phyloP scores from a whole-genome alignment of 768 basidiomycete species.

The Pulveroboletus sp. region DNA sequence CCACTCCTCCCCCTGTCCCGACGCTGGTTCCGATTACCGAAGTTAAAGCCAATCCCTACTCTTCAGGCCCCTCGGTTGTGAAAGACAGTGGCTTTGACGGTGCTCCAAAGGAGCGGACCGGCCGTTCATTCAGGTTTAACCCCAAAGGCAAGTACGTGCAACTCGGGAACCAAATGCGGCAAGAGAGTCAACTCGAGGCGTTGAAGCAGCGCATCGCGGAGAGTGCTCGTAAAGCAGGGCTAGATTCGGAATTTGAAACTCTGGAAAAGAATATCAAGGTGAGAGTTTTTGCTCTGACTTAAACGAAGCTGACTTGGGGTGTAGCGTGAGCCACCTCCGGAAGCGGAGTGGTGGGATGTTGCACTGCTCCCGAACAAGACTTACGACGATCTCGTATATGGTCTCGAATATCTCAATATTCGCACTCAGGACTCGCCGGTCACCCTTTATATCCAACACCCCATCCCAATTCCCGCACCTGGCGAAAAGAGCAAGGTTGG shows the following conservation, averaged over 20 bases:
- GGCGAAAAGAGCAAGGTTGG: conserved; percentile 75
- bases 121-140: conserved; percentile 78
- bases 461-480: conserved; percentile 91
- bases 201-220: conserved; percentile 92
- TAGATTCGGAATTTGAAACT: conserved; percentile 90
- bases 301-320: conserved; percentile 1
- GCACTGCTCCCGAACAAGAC: conserved; percentile 73
- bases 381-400: conserved; percentile 69
- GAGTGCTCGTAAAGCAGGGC: conserved; percentile 85
- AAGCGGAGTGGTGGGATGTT: conserved; percentile 97
- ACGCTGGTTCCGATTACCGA: conserved; percentile 37
- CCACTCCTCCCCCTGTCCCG: conserved; percentile 52
- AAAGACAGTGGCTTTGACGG: conserved; percentile 69
- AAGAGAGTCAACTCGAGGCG: conserved; percentile 79
- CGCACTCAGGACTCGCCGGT: conserved; percentile 68
- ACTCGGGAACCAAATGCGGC: conserved; percentile 63
- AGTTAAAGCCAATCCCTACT: conserved; percentile 70
- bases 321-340: conserved; percentile 81
- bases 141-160: conserved; percentile 89
- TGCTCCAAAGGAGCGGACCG: conserved; percentile 64
- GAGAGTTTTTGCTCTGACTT: conserved; percentile 14
- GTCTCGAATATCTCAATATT: conserved; percentile 57
- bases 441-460: conserved; percentile 91
- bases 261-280: conserved; percentile 89
- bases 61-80: conserved; percentile 40